phyloP scores from a whole-genome alignment of 805 yeast species.

The Cephaloascus albidus region DNA sequence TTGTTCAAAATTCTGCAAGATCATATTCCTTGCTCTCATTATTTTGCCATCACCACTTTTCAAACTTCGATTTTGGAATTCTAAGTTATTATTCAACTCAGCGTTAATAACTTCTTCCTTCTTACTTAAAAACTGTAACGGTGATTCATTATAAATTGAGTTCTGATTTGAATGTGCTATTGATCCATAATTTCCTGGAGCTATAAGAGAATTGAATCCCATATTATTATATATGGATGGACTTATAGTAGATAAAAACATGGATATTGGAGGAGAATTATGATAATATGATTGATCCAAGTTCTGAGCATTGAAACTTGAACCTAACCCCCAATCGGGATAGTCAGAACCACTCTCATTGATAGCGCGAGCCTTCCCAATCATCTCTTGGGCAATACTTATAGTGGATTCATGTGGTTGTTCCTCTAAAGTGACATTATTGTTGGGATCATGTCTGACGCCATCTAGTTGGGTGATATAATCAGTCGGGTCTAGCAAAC shows the following conservation, averaged over 20 bases:
- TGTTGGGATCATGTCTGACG: background rate
- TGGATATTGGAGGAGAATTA: no score
- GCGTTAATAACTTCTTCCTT: constrained; percentile 14
- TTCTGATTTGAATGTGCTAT: background rate
- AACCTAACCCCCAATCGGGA: background rate
- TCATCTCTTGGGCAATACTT: no score
- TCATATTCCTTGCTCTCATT: constrained; percentile 14
- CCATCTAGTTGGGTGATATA: background rate
- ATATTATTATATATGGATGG: background rate
- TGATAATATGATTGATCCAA: no score
- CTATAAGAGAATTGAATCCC: background rate
- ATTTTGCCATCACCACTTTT: constrained; percentile 23
- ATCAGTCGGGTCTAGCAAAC: background rate
- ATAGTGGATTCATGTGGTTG: background rate
- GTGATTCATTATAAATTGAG: constrained; percentile 10
- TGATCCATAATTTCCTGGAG: background rate
- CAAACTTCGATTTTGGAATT: constrained; percentile 16
- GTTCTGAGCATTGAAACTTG: no score
- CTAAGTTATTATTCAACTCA: constrained; percentile 13
- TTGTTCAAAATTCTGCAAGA: constrained; percentile 20
- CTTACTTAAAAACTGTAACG: constrained; percentile 19
- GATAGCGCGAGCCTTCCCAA: no score
- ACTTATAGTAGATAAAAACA: no score
- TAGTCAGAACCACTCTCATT: background rate
- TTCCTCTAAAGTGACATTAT: no score